Conservation (phyloP, 139 green algal genomes). For the Micromonas commoda region DNA sequence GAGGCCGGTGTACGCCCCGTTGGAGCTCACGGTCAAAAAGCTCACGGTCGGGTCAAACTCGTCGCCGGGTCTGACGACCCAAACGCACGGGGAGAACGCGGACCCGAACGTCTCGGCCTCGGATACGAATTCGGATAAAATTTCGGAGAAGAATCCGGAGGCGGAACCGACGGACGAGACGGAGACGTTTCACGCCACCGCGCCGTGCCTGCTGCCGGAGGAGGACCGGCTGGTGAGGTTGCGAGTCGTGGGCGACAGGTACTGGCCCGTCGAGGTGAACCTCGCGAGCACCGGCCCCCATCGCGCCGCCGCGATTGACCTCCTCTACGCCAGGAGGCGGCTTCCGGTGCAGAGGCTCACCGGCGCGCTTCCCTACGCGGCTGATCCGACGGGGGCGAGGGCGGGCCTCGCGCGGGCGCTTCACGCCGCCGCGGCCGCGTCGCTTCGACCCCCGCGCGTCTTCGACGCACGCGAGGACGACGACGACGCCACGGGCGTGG, state of each 20-base stretch:
- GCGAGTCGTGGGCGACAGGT: slow-evolving; percentile 32
- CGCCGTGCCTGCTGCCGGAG: slow-evolving; percentile 72
- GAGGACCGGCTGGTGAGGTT: slow-evolving; percentile 42
- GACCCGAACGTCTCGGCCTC: too few relatives aligned
- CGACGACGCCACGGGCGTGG: too few relatives aligned
- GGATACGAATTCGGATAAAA: too few relatives aligned
- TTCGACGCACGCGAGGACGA: too few relatives aligned
- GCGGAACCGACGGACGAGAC: too few relatives aligned
- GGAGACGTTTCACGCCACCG: slow-evolving; percentile 28
- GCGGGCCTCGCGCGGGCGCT: background rate
- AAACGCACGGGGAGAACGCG: too few relatives aligned
- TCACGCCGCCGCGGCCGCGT: background rate
- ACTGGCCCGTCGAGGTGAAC: background rate
- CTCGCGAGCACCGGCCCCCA: background rate
- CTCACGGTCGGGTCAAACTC: background rate
- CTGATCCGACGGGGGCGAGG: background rate
- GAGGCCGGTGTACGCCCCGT: slow-evolving; percentile 60
- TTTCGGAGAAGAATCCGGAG: too few relatives aligned
- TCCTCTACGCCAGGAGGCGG: background rate
- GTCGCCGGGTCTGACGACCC: background rate
- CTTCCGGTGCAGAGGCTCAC: slow-evolving; percentile 6
- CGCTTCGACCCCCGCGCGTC: too few relatives aligned
- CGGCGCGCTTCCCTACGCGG: slow-evolving; percentile 10
- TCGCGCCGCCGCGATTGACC: background rate
- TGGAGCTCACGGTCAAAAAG: slow-evolving; percentile 54